These are phyloP conservation scores for Hondaea fermentalgiana DNA, from an alignment of 108 stramenopile genomes.

Conservation along the genomic window DNA sequence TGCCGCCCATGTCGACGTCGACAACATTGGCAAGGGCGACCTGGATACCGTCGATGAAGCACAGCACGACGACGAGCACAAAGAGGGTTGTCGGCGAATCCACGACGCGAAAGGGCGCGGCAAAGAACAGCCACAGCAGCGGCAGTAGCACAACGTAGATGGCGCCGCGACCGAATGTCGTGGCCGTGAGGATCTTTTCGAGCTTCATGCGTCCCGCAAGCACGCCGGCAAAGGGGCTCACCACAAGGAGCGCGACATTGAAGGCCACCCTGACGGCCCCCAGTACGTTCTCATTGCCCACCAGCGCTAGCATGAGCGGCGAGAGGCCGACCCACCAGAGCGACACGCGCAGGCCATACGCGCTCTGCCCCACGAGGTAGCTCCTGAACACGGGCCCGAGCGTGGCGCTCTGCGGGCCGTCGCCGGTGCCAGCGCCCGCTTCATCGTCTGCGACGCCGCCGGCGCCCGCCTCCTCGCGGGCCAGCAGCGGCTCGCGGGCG, in stretches of 20 bases:
- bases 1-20: constrained; percentile 15
- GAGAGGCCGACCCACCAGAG: constrained; percentile 1
- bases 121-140: not conserved
- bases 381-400: not conserved
- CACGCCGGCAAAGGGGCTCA: not conserved
- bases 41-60: not conserved
- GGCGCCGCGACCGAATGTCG: not conserved
- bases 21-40: not conserved
- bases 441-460: not conserved
- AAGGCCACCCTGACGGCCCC: not conserved
- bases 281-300: not conserved
- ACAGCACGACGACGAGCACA: not conserved
- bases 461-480: not conserved
- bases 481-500: too few species aligned
- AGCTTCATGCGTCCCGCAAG: not conserved
- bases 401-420: not conserved
- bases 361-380: constrained; percentile 7
- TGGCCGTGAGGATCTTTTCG: not conserved
- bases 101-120: not conserved
- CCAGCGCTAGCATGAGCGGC: not conserved
- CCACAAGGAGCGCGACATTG: not conserved
- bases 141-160: not conserved
- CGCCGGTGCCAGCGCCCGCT: not conserved
- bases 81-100: not conserved
- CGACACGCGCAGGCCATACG: not conserved